phyloP scores from a whole-genome alignment of 176 grass and related monocot species.

The Elaeis guineensis region DNA sequence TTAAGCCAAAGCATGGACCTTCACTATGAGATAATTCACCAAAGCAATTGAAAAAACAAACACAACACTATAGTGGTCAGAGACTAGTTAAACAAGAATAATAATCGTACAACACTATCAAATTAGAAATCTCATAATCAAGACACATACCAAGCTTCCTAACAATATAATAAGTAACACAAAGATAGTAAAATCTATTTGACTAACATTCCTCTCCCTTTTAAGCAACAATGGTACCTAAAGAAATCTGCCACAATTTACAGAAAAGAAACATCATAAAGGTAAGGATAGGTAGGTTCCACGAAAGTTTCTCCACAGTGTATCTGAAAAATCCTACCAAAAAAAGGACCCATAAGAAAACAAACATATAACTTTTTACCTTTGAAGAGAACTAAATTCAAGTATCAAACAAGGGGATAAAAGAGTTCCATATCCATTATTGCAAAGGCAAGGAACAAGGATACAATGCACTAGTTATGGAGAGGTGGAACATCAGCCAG shows the following conservation, averaged over 20 bases:
- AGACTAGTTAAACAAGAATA: slow-evolving; percentile 18
- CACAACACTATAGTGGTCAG: slow-evolving; percentile 37
- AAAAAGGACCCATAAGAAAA: background rate
- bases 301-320: slow-evolving; percentile 87
- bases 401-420: too few species aligned
- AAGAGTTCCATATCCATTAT: too few species aligned
- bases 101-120: background rate
- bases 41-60: slow-evolving; percentile 63
- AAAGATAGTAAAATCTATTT: slow-evolving; percentile 27
- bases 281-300: slow-evolving; percentile 56
- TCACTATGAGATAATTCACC: slow-evolving; percentile 60
- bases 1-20: slow-evolving; percentile 40
- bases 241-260: slow-evolving; percentile 27
- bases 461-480: too few species aligned
- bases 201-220: slow-evolving; percentile 48
- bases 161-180: slow-evolving; percentile 64
- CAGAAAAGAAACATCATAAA: slow-evolving; percentile 56
- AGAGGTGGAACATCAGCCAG: too few species aligned
- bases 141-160: slow-evolving; percentile 71
- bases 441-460: too few species aligned
- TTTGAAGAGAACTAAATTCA: too few species aligned
- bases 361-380: too few species aligned
- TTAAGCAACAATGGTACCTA: slow-evolving; percentile 44
- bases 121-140: background rate
- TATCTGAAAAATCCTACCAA: slow-evolving; percentile 69